phyloP scores from a whole-genome alignment of 306 rosid genomes.

The Gynostemma pentaphyllum region DNA sequence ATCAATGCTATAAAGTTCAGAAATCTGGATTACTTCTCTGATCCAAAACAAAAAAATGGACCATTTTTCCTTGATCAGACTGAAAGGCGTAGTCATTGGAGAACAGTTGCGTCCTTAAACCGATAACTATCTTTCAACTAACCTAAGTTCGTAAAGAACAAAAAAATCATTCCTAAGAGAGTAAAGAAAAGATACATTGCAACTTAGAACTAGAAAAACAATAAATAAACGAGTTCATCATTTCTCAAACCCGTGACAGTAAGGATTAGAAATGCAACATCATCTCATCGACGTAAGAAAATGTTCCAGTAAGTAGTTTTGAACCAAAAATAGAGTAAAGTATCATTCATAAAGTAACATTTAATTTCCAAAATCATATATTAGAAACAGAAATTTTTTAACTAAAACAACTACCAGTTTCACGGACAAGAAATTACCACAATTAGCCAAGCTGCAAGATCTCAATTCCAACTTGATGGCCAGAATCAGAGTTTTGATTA shows the following conservation, averaged over 20 bases:
- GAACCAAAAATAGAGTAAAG: neutral
- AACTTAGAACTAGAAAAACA: neutral
- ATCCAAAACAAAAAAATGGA: too few relatives aligned
- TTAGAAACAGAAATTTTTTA: conserved; percentile 4
- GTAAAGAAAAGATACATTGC: neutral
- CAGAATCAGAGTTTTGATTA: conserved; percentile 73
- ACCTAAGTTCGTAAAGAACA: too few relatives aligned
- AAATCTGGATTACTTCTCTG: neutral
- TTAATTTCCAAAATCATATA: neutral
- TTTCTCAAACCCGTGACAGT: neutral
- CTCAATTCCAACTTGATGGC: conserved; percentile 87
- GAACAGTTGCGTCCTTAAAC: too few relatives aligned
- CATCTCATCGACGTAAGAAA: neutral
- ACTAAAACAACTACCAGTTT: neutral
- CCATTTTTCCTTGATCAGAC: too few relatives aligned
- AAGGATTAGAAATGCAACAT: neutral
- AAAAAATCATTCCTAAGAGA: neutral
- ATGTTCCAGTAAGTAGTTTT: neutral
- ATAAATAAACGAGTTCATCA: neutral
- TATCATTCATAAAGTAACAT: neutral
- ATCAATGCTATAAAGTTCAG: neutral
- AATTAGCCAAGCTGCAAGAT: conserved; percentile 10
- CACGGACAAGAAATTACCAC: neutral
- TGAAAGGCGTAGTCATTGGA: too few relatives aligned
- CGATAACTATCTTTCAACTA: too few relatives aligned